Evolutionary conservation across 306 rosid species (phyloP), one percentile per base, ranked within the genome.

Genomic region (Erythrophleum fordii): DNA sequence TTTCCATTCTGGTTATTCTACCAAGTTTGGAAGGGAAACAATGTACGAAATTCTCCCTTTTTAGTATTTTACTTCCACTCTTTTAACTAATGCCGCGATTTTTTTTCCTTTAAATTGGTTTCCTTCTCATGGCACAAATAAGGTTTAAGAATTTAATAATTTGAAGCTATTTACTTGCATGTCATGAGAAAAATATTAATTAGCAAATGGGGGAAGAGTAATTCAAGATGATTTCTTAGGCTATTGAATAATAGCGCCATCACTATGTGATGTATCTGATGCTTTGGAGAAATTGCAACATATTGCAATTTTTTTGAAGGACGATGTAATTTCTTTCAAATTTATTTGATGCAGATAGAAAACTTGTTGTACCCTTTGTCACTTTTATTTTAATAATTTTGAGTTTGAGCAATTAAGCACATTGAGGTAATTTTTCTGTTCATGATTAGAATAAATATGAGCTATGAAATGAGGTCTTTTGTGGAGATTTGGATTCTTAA

Each of bases 21-120:
- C 78, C 92, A 84, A 81, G 86, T 85, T 59, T 92, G 97, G 97
- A 88, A 84, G 87, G 97, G 97, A 78, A 55, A 55, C 28, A 55
- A 55, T 55, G 61, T 55, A 55, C 13, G 23, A 0, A 1, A 20
- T 7, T 55, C 12, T 75, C 2, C 22, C 20, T 6, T 17, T 72
- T 13, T 11, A 18, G 3, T 7, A 5, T 64, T 64, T 29, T 4
- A n/a, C n/a, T 1, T 61, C 2, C 1, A 5, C 58, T 25, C 58
- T 51, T 55, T 22, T 22, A 10, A 55, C 4, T 55, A 9, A 2
- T 55, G 62, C 31, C 22, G 62, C 1, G 5, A 14, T 51, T 55
- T 13, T 25, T 34, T 42, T 6, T 1, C 23, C 35, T 31, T 22
- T 17, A 53, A 18, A 52, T n/a, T 52, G 25, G 18, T 59, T 59